Evolutionary conservation across 73 alveolate genomes (phyloP).

Genomic region (Tetrahymena thermophila): DNA sequence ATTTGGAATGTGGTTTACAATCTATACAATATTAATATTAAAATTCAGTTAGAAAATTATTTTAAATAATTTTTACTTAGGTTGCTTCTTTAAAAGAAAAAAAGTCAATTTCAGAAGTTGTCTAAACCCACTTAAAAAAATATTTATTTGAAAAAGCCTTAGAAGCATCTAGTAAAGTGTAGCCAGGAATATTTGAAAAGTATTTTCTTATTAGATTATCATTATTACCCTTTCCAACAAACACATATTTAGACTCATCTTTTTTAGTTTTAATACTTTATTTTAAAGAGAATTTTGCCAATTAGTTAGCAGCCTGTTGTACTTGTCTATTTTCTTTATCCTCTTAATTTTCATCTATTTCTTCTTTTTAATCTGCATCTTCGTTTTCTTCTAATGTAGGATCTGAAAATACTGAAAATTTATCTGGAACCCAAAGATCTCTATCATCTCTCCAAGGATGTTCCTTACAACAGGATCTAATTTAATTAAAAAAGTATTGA

Average conservation of each 20-base stretch:
- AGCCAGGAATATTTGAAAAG: slow-evolving; percentile 11
- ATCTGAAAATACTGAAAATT: slow-evolving; percentile 44
- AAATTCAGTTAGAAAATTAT: not conserved
- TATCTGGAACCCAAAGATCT: slow-evolving; percentile 55
- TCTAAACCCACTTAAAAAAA: slow-evolving; percentile 27
- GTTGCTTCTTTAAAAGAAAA: slow-evolving; percentile 14
- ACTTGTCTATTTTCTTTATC: not conserved
- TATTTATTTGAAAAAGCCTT: slow-evolving; percentile 29
- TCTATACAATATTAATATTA: not conserved
- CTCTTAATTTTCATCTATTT: not conserved
- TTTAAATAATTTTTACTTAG: not conserved
- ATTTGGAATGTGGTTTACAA: slow-evolving; percentile 69
- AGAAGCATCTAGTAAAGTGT: slow-evolving; percentile 17
- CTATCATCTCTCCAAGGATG: slow-evolving; percentile 91
- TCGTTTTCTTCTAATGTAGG: slow-evolving; percentile 3
- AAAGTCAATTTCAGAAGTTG: slow-evolving; percentile 18
- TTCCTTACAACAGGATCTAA: slow-evolving; percentile 65
- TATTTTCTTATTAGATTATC: slow-evolving; percentile 20
- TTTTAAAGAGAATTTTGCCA: not conserved
- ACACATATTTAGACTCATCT: not conserved
- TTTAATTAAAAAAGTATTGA: not conserved
- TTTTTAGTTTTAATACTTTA: not conserved
- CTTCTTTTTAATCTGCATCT: slow-evolving; percentile 29
- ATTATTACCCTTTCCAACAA: slow-evolving; percentile 37
- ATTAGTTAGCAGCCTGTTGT: not conserved